phyloP scores from a whole-genome alignment of 164 flowering plant species.

The Nelumbo lutea region DNA sequence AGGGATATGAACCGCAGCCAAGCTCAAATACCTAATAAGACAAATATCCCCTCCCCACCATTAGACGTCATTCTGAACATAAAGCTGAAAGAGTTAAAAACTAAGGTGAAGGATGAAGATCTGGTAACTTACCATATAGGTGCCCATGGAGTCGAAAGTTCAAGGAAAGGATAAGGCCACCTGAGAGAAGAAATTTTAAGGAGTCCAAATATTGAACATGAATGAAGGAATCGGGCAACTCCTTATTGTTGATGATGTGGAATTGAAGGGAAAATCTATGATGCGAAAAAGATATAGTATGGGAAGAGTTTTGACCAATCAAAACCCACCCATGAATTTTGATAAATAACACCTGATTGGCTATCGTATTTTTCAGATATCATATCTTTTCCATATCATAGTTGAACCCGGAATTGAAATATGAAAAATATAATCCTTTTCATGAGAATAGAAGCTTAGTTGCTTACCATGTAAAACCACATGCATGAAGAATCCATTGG shows the following conservation, averaged over 20 bases:
- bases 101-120: neutral
- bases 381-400: no score
- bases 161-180: constrained; percentile 96
- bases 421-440: neutral
- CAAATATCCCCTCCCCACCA: neutral
- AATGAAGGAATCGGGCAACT: no score
- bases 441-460: neutral
- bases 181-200: constrained; percentile 25
- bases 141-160: constrained; percentile 65
- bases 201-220: neutral
- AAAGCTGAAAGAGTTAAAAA: neutral
- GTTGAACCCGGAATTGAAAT: no score
- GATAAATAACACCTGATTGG: no score
- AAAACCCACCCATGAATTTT: no score
- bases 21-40: constrained; percentile 45
- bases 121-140: constrained; percentile 54
- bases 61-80: neutral
- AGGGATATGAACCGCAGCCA: constrained; percentile 59
- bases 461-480: constrained; percentile 52
- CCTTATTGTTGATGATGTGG: no score
- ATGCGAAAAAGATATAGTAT: no score
- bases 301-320: no score
- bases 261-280: no score
- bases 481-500: constrained; percentile 71
- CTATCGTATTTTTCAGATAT: no score